Evolutionary conservation across 2,329 filamentous ascomycete species (phyloP).

Genomic region (Annulohypoxylon truncatum): DNA sequence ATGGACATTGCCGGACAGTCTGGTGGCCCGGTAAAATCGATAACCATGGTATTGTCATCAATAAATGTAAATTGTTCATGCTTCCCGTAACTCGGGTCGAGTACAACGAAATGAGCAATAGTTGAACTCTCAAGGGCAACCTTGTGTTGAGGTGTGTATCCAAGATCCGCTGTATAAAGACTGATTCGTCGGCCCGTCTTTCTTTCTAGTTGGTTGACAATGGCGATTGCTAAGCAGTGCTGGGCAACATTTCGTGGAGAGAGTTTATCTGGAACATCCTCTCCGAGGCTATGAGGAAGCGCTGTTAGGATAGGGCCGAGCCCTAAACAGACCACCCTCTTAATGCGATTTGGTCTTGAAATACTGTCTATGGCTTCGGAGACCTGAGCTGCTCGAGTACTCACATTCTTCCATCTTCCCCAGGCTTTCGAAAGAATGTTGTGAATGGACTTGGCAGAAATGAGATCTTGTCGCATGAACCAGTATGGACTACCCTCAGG

Average conservation of each 20-base stretch:
- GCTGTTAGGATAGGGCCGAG: slow-evolving; percentile 15
- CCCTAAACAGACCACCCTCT: slow-evolving; percentile 30
- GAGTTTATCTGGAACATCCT: background rate
- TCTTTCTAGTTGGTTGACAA: slow-evolving; percentile 15
- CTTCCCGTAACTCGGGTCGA: slow-evolving; percentile 21
- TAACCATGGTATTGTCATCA: slow-evolving; percentile 26
- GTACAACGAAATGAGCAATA: slow-evolving; percentile 18
- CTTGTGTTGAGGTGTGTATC: slow-evolving; percentile 21
- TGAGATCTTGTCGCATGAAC: background rate
- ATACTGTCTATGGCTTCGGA: slow-evolving; percentile 25
- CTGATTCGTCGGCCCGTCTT: slow-evolving; percentile 10
- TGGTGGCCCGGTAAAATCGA: slow-evolving; percentile 14
- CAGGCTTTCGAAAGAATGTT: slow-evolving; percentile 11
- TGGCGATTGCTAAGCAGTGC: slow-evolving; percentile 27
- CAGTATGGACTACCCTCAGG: background rate
- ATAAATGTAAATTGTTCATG: slow-evolving; percentile 33
- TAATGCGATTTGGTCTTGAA: slow-evolving; percentile 20
- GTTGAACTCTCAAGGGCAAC: slow-evolving; percentile 17
- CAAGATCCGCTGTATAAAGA: slow-evolving; percentile 30
- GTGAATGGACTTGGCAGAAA: slow-evolving; percentile 9
- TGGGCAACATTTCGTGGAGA: slow-evolving; percentile 24
- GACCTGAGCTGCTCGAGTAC: slow-evolving; percentile 12
- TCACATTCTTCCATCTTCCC: slow-evolving; percentile 19
- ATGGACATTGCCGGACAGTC: slow-evolving; percentile 25
- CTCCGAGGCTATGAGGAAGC: background rate